Evolutionary conservation across 2,329 filamentous ascomycete genomes (phyloP).

Genomic region (Hypoxylon sp.): DNA sequence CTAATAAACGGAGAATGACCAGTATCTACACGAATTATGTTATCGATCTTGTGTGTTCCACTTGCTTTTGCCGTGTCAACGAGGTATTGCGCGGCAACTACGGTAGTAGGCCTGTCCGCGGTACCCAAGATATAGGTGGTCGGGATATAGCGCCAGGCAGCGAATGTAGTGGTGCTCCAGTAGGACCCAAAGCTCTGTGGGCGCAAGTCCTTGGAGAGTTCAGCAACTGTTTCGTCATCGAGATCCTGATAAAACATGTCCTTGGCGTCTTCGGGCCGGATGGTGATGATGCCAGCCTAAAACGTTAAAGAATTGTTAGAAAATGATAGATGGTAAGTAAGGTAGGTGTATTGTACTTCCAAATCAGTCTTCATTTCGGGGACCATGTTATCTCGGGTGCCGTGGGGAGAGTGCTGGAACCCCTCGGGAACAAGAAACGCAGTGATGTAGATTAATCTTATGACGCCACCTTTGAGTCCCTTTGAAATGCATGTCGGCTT

Average conservation of each 20-base stretch:
- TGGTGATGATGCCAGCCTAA: conserved; percentile 44
- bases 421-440: conserved; percentile 49
- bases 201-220: conserved; percentile 41
- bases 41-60: conserved; percentile 43
- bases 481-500: conserved; percentile 35
- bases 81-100: conserved; percentile 37
- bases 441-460: conserved; percentile 46
- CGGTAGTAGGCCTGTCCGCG: conserved; percentile 33
- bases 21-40: conserved; percentile 42
- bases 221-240: conserved; percentile 38
- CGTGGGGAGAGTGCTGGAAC: conserved; percentile 45
- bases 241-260: conserved; percentile 50
- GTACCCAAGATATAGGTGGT: conserved; percentile 46
- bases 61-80: conserved; percentile 42
- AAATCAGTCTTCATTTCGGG: conserved; percentile 46
- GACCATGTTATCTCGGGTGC: conserved; percentile 43
- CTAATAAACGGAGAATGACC: conserved; percentile 49
- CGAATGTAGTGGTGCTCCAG: conserved; percentile 45
- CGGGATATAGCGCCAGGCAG: conserved; percentile 48
- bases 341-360: conserved; percentile 25
- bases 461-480: conserved; percentile 44
- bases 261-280: conserved; percentile 45
- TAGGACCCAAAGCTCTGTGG: conserved; percentile 47
- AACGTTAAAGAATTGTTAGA: conserved; percentile 2
- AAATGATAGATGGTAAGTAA: background rate